Evolutionary conservation across 1,284 basidiomycete species (phyloP), one percentile per base, ranked within the genome.

Genomic region (Ceratobasidium sp.): DNA sequence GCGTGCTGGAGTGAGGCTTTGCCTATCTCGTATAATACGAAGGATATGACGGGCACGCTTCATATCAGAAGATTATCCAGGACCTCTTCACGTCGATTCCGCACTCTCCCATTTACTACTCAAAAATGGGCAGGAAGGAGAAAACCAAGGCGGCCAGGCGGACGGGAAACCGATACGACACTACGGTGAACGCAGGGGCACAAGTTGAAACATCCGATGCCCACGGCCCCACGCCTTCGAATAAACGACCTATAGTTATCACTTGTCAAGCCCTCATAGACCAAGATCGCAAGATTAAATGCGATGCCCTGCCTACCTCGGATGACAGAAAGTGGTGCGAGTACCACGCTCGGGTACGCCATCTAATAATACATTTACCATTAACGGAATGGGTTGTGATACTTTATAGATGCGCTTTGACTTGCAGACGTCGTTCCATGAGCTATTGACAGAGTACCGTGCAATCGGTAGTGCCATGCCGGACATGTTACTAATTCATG

Each of bases 101-200:
- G 10, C 52, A 32, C 13, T 8, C 10, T 40, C 38, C 17, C 8
- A 8, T 8, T 8, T 8, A 40, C 17, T 15, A 29, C 52, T 31
- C 27, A n/a, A 45, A 32, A 31, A 58, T 58, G 56, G 40, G 42
- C 40, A 58, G 22, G 27, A 58, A 45, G 56, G 10, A 42, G 20
- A 58, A 45, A 17, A 40, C 34, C 10, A 58, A 42, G 20, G 40
- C 38, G 1, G 7, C 7, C 13, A 38, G 32, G 25, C 20, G n/a
- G 27, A 25, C n/a, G 17, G 17, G 40, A 7, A 6, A 10, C 29
- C 22, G n/a, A 17, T 17, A 50, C 47, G 47, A 25, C 22, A 12
- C 47, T 27, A 50, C 17, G 13, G 13, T 3, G 3, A 25, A 13
- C 20, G 47, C 47, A 22, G 29, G 13, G 20, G 12, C 25, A 35